Base-by-base conservation (phyloP, 768 basidiomycete species). In the Lentinula sp. region DNA sequence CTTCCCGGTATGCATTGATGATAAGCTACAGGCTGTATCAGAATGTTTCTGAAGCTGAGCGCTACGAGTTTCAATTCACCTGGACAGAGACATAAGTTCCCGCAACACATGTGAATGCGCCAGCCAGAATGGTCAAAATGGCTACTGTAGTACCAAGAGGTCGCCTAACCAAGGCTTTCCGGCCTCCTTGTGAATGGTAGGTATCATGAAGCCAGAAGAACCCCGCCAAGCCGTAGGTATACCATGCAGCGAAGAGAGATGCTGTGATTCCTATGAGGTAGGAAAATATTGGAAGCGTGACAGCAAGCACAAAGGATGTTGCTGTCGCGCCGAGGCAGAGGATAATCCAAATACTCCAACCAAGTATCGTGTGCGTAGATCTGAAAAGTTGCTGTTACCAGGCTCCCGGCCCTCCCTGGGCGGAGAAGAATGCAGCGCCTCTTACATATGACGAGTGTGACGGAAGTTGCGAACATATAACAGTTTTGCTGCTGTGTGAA, bases 181-280 rank as follows among this genome's bases (percentile, higher is more conserved):
- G 70, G 45, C 74, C 74, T 4, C 77, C 79, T 50, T 73, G 70
- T 10, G 78, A 63, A 62, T 81, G 69, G 62, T 79, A 78, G 11
- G 72, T 69, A 65, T 84, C 81, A 62, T 81, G 72, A 28, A 84
- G 60, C 78, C 80, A 84, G 70, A 84, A 84, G 63, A 79, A 80
- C 2, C 82, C 80, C 9, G 80, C 80, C 7, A 80, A 60, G 31
- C 82, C 81, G 63, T 83, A 82, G 13, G 83, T 83, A 65, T 80
- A 84, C 81, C 83, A 84, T n/a, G 79, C 75, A 7, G 83, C 82
- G 62, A 84, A 84, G 21, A 84, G 70, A 16, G 81, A 72, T 8
- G 82, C 82, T 11, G 80, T 69, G 62, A 84, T 79, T 13, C 82
- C 80, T 35, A 81, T 80, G 40, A 84, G 69, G 64, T 81, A 76